phyloP scores from a whole-genome alignment of 176 grass and related monocot genomes.

The Stipa capillata region DNA sequence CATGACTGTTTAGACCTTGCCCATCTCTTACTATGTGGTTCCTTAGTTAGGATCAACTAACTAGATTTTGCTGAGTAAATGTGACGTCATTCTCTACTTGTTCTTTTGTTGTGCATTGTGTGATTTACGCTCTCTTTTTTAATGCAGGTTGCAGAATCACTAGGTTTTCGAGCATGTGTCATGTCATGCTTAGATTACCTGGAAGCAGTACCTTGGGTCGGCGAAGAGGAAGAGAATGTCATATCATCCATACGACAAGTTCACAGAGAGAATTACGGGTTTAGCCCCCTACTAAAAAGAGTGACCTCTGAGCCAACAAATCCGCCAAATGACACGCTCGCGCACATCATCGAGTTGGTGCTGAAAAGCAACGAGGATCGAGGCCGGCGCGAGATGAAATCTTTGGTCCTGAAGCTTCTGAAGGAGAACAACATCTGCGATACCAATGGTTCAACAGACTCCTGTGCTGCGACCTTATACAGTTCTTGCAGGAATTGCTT shows the following conservation, averaged over 20 bases:
- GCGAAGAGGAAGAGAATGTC: constrained; percentile 82
- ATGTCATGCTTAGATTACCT: constrained; percentile 73
- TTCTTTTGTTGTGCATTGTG: neutral
- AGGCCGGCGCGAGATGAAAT: constrained; percentile 74
- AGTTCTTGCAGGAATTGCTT: constrained; percentile 44
- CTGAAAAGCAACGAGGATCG: constrained; percentile 66
- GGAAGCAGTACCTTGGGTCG: constrained; percentile 74
- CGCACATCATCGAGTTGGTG: constrained; percentile 64
- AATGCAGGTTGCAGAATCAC: constrained; percentile 61
- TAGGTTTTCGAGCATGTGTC: constrained; percentile 59
- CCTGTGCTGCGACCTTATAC: constrained; percentile 49
- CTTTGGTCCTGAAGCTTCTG: constrained; percentile 67
- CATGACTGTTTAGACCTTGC: neutral
- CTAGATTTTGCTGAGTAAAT: neutral
- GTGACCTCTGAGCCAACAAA: constrained; percentile 46
- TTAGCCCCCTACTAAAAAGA: constrained; percentile 60
- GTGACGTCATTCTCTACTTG: neutral
- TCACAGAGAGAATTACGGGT: constrained; percentile 28
- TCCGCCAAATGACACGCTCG: constrained; percentile 46
- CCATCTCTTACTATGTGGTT: neutral
- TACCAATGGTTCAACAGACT: constrained; percentile 38
- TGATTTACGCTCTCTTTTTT: neutral
- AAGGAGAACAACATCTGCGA: constrained; percentile 51
- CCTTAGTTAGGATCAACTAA: neutral
- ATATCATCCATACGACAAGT: constrained; percentile 66